Conservation (phyloP, 2,329 filamentous ascomycete species). For the Curvularia spicifera region DNA sequence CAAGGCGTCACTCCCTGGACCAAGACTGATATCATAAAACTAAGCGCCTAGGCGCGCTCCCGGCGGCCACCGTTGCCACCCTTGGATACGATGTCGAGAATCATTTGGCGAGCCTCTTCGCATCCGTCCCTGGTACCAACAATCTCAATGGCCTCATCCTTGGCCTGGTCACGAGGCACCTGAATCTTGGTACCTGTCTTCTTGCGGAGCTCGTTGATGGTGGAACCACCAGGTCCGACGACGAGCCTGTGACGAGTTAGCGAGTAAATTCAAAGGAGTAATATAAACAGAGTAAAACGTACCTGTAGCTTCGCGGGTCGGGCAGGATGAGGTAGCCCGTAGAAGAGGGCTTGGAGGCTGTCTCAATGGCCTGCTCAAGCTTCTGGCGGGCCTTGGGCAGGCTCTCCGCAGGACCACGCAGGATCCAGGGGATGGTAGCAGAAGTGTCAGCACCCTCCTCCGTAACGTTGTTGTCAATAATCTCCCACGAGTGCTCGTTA, state of each 20-base stretch:
- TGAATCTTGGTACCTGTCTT: constrained; percentile 93
- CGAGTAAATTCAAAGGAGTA: neutral
- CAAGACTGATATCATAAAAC: neutral
- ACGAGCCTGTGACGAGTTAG: constrained; percentile 64
- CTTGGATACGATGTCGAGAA: constrained; percentile 74
- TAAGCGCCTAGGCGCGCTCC: constrained; percentile 15
- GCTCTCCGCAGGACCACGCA: constrained; percentile 78
- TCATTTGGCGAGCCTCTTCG: constrained; percentile 86
- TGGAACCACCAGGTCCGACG: constrained; percentile 85
- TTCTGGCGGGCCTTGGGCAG: constrained; percentile 80
- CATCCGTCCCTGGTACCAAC: constrained; percentile 78
- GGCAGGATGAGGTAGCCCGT: constrained; percentile 89
- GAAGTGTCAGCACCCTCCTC: constrained; percentile 59
- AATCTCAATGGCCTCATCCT: constrained; percentile 87
- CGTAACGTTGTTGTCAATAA: constrained; percentile 68
- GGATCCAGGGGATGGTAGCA: constrained; percentile 82
- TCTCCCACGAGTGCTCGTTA: constrained; percentile 81
- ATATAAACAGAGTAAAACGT: neutral
- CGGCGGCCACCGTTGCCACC: constrained; percentile 38
- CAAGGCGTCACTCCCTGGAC: neutral
- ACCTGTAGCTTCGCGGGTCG: constrained; percentile 81
- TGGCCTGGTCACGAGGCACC: constrained; percentile 80
- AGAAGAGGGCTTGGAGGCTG: constrained; percentile 71
- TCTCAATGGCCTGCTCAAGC: constrained; percentile 74
- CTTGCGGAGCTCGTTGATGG: constrained; percentile 91